Evolutionary conservation across 176 grass and related monocot genomes (phyloP), one percentile per base, ranked within the genome.

Genomic region (Ensete glaucum): DNA sequence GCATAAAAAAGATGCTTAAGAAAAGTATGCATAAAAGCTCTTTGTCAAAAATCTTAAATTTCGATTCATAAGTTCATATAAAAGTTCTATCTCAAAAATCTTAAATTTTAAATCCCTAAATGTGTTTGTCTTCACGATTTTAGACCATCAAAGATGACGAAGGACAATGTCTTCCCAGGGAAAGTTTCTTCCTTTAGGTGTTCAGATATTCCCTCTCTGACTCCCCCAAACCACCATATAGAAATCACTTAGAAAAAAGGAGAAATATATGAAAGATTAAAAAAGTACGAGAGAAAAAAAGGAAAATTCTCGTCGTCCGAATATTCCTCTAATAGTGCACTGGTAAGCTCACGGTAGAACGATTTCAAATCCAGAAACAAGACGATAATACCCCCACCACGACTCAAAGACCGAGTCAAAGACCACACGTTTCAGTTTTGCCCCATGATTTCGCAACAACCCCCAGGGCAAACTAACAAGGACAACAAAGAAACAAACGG

Each of bases 301-400:
- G 19, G 59, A 50, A 51, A 74, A 69, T 17, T 69, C 66, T 6
- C 17, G 10, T 12, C 1, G 5, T 49, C 6, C 74, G 76, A 68
- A 85, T 74, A 69, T 78, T 86, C 79, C 57, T 43, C 68, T 66
- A 68, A 14, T 77, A 73, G 2, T 55, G 73, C 73, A 68, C 56
- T 59, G 63, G 65, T 34, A 62, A 70, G 26, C 59, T 53, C 52
- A 82, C 26, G 56, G 12, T 16, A 76, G 62, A 34, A 62, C 7
- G 58, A 82, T 52, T 53, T 8, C 25, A 63, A 80, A 72, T 62
- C 54, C 50, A 81, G 50, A 2, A 50, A 67, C 72, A 81, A 73
- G 74, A 85, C 84, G 21, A 12, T 27, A 73, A 10, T 77, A 21
- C 52, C 79, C 66, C 55, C 64, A 69, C 57, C 66, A 34, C 67